phyloP scores from a whole-genome alignment of 805 yeast genomes.

The Ogataea pini region DNA sequence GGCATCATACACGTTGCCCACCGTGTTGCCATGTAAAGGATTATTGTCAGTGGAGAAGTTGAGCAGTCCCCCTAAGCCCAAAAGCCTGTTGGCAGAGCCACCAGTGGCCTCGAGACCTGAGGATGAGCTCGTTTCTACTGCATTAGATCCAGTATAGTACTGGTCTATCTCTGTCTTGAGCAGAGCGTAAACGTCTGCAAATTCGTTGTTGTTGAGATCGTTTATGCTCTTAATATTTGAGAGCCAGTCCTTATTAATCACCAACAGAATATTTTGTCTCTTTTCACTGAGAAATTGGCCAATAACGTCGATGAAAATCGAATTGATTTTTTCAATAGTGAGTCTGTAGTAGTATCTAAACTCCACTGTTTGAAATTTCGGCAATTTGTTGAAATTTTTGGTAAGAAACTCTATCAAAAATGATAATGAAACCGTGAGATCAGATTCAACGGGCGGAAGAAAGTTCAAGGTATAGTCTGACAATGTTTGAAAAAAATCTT shows the following conservation, averaged over 20 bases:
- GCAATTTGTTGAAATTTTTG: conserved; percentile 58
- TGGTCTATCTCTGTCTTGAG: conserved; percentile 30
- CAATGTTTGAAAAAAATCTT: conserved; percentile 68
- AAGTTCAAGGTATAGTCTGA: conserved; percentile 74
- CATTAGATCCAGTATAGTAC: conserved; percentile 26
- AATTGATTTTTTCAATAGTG: conserved; percentile 36
- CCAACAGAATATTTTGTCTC: conserved; percentile 35
- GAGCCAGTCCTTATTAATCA: conserved; percentile 37
- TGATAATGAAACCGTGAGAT: conserved; percentile 52
- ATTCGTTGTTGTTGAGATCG: conserved; percentile 32
- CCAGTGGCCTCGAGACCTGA: conserved; percentile 1
- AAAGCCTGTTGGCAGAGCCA: conserved; percentile 18
- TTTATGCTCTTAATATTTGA: conserved; percentile 31
- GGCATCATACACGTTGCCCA: conserved; percentile 31
- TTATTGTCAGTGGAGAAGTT: conserved; percentile 34
- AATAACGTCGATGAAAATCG: conserved; percentile 31
- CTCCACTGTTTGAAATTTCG: conserved; percentile 61
- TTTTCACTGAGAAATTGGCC: conserved; percentile 32
- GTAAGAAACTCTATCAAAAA: conserved; percentile 64
- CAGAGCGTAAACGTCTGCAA: conserved; percentile 27
- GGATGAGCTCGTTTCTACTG: background rate
- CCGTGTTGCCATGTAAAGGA: conserved; percentile 31
- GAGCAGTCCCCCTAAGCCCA: conserved; percentile 31
- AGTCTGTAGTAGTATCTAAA: conserved; percentile 46
- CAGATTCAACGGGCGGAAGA: conserved; percentile 68